Conservation (phyloP, 345 rosid species). For the Syzygium grande region DNA sequence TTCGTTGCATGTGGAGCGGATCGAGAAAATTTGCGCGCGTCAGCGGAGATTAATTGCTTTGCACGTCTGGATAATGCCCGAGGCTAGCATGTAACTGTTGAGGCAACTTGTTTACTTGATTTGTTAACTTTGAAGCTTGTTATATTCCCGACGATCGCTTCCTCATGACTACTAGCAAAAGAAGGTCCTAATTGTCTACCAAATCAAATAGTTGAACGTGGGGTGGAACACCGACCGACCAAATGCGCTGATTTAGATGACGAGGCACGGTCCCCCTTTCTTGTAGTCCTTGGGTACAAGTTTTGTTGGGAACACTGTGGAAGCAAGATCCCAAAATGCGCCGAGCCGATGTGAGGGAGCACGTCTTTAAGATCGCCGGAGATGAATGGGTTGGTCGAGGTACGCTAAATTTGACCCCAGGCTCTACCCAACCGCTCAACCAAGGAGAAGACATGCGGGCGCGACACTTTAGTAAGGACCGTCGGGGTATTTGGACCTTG, state of each 20-base stretch:
- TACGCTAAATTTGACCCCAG: not conserved
- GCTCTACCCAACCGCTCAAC: not conserved
- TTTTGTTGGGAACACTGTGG: not conserved
- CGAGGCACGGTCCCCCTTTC: not conserved
- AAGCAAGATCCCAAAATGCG: not conserved
- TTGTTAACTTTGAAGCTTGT: not conserved
- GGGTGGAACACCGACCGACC: not conserved
- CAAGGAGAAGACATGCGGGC: not conserved
- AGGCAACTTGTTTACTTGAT: not conserved
- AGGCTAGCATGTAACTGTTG: no score
- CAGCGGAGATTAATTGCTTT: no score
- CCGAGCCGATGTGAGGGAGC: not conserved
- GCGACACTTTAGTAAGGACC: not conserved
- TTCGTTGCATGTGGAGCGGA: not conserved
- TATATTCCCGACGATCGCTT: not conserved
- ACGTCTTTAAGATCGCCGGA: not conserved
- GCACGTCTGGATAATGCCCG: no score
- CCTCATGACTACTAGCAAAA: not conserved
- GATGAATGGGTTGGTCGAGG: not conserved
- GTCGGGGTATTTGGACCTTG: not conserved
- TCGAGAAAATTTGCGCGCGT: no score
- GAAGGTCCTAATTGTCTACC: not conserved
- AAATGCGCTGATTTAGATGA: not conserved
- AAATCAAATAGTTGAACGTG: not conserved
- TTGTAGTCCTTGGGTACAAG: not conserved